phyloP scores from a whole-genome alignment of 2,329 filamentous ascomycete species.

The Ophiostoma piceae region DNA sequence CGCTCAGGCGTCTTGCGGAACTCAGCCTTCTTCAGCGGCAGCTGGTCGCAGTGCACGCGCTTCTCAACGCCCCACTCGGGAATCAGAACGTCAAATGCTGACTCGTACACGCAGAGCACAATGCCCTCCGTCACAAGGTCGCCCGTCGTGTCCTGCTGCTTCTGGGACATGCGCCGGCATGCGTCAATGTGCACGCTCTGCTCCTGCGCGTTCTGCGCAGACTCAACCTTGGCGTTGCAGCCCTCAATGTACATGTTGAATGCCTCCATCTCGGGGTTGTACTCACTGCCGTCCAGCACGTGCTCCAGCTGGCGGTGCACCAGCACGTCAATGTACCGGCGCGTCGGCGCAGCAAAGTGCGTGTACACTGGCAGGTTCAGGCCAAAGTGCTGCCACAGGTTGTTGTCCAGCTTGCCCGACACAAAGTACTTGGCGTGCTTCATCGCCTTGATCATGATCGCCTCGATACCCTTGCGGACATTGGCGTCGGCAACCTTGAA shows the following conservation, averaged over 20 bases:
- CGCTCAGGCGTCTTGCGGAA: slow-evolving; percentile 87
- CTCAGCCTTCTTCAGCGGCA: slow-evolving; percentile 98
- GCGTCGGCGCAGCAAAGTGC: slow-evolving; percentile 92
- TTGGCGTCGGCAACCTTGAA: slow-evolving; percentile 88
- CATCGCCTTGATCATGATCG: slow-evolving; percentile 90
- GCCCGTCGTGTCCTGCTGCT: slow-evolving; percentile 76
- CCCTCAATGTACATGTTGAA: slow-evolving; percentile 89
- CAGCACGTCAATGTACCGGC: slow-evolving; percentile 89
- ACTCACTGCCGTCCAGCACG: slow-evolving; percentile 75
- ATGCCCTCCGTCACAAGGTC: slow-evolving; percentile 95
- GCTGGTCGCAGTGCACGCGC: slow-evolving; percentile 96
- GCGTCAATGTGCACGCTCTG: slow-evolving; percentile 98
- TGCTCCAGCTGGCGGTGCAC: slow-evolving; percentile 93
- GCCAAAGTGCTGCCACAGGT: slow-evolving; percentile 80
- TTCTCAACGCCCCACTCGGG: slow-evolving; percentile 99
- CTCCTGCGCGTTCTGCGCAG: slow-evolving; percentile 92
- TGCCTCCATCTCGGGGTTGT: slow-evolving; percentile 80
- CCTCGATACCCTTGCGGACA: slow-evolving; percentile 96
- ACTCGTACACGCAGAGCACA: slow-evolving; percentile 95
- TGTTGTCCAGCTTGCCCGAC: slow-evolving; percentile 69
- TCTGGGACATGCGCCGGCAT: slow-evolving; percentile 92
- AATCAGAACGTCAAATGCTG: slow-evolving; percentile 95
- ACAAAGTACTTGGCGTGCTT: slow-evolving; percentile 94
- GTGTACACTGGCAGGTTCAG: slow-evolving; percentile 92
- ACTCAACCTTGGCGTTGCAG: slow-evolving; percentile 99